Percentiles rank a stretch among this genome's conserved stretches.
These are phyloP conservation scores for Candida freyschussii DNA, from an alignment of 1,139 yeast species.

Conservation along the genomic window DNA sequence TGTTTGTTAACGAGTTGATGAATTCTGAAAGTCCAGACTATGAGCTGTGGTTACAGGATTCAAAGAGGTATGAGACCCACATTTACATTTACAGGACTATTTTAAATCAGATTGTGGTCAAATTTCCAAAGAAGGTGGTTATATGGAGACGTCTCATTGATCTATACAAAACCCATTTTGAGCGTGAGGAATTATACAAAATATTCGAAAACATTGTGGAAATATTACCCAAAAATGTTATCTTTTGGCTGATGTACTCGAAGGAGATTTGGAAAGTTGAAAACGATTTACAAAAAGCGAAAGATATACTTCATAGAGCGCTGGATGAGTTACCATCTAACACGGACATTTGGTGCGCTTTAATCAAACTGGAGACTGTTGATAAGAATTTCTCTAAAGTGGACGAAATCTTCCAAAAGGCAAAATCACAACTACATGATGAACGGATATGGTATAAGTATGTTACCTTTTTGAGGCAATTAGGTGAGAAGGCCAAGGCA, in stretches of 20 bases:
- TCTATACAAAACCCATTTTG: conserved; percentile 38
- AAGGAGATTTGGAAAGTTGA: conserved; percentile 56
- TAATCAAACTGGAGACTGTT: conserved; percentile 55
- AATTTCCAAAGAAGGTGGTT: conserved; percentile 43
- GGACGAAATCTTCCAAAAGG: conserved; percentile 37
- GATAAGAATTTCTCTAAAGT: conserved; percentile 39
- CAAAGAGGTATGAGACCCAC: conserved; percentile 35
- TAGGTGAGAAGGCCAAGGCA: conserved; percentile 33
- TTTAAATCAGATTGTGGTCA: conserved; percentile 42
- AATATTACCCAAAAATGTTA: conserved; percentile 43
- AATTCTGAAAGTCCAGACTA: conserved; percentile 32
- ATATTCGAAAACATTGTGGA: conserved; percentile 46
- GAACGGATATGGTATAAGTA: conserved; percentile 61
- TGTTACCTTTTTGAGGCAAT: conserved; percentile 50
- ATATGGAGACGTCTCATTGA: conserved; percentile 54
- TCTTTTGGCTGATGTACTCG: conserved; percentile 65
- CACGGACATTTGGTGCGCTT: conserved; percentile 66
- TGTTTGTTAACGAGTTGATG: conserved; percentile 44
- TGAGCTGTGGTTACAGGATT: conserved; percentile 46
- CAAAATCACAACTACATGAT: conserved; percentile 33
- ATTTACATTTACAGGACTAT: conserved; percentile 33
- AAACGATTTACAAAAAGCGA: conserved; percentile 47
- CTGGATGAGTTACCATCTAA: conserved; percentile 38
- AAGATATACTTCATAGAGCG: conserved; percentile 48
- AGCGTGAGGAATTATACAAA: conserved; percentile 35